Conservation (phyloP, 1,139 yeast species). For the Tardiomyces blankii region DNA sequence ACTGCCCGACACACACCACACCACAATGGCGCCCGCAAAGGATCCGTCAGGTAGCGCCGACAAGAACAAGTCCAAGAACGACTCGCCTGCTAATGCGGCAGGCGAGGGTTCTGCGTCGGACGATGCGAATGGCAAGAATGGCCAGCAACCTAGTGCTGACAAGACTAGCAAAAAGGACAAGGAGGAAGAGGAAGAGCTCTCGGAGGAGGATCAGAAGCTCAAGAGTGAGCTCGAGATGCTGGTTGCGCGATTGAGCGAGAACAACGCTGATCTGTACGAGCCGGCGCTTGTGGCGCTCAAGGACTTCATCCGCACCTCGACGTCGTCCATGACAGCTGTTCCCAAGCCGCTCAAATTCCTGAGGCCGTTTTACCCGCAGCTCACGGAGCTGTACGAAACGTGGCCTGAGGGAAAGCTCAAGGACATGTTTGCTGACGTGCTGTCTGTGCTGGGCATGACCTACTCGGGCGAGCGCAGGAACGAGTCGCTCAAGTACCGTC, state of each 20-base stretch:
- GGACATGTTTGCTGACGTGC: constrained; percentile 60
- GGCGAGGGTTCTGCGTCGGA: background rate
- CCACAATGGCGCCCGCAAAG: background rate
- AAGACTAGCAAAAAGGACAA: constrained; percentile 21
- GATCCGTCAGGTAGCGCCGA: background rate
- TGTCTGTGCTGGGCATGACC: constrained; percentile 94
- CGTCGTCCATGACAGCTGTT: constrained; percentile 98
- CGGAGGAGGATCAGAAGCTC: constrained; percentile 87
- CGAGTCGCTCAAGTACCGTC: constrained; percentile 73
- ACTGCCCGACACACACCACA: background rate
- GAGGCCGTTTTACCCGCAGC: constrained; percentile 69
- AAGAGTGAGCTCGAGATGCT: constrained; percentile 80
- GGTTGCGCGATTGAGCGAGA: constrained; percentile 61
- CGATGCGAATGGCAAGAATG: background rate
- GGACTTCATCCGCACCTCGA: constrained; percentile 75
- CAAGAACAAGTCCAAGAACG: background rate
- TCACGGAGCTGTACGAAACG: constrained; percentile 52
- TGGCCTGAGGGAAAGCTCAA: constrained; percentile 41
- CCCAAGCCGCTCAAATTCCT: constrained; percentile 96
- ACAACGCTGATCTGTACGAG: constrained; percentile 40
- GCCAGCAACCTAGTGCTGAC: background rate
- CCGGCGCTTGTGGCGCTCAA: constrained; percentile 59
- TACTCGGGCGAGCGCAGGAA: constrained; percentile 76
- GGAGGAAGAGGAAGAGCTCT: constrained; percentile 61
- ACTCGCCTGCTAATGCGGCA: background rate